These are phyloP conservation scores for Fusarium penzigii DNA, from an alignment of 2,329 filamentous ascomycete species.

Conservation along the genomic window DNA sequence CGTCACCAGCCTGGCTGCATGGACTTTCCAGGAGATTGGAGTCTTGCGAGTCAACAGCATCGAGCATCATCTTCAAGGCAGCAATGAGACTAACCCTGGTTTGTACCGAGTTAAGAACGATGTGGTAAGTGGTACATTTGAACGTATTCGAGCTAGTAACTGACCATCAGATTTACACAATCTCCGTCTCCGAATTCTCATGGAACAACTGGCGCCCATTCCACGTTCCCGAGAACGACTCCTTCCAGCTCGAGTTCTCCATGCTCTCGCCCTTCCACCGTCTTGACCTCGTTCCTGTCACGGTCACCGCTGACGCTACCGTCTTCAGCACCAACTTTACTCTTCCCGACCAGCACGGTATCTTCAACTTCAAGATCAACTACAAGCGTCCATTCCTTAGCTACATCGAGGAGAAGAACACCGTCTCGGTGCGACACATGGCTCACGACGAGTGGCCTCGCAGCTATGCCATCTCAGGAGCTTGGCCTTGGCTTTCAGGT, in stretches of 20 bases:
- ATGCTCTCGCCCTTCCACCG: constrained; percentile 99
- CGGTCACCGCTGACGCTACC: constrained; percentile 65
- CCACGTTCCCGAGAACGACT: constrained; percentile 67
- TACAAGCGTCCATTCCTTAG: constrained; percentile 94
- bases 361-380: constrained; percentile 97
- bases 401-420: constrained; percentile 88
- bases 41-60: constrained; percentile 83
- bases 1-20: constrained; percentile 81
- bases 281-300: constrained; percentile 64
- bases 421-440: constrained; percentile 93
- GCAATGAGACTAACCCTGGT: constrained; percentile 70
- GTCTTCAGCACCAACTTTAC: constrained; percentile 76
- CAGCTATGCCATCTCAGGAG: constrained; percentile 84
- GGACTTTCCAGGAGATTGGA: constrained; percentile 93
- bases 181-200: constrained; percentile 84
- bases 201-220: constrained; percentile 77
- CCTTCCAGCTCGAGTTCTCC: constrained; percentile 91
- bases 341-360: constrained; percentile 94
- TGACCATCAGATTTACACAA: constrained; percentile 70
- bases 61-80: constrained; percentile 68
- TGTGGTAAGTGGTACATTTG: constrained; percentile 63
- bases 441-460: constrained; percentile 96
- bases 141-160: constrained; percentile 1
- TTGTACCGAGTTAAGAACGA: constrained; percentile 98
- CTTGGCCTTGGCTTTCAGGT: constrained; percentile 93